These are phyloP conservation scores for Collybia mongolica DNA, from an alignment of 768 basidiomycete genomes.

Conservation along the genomic window DNA sequence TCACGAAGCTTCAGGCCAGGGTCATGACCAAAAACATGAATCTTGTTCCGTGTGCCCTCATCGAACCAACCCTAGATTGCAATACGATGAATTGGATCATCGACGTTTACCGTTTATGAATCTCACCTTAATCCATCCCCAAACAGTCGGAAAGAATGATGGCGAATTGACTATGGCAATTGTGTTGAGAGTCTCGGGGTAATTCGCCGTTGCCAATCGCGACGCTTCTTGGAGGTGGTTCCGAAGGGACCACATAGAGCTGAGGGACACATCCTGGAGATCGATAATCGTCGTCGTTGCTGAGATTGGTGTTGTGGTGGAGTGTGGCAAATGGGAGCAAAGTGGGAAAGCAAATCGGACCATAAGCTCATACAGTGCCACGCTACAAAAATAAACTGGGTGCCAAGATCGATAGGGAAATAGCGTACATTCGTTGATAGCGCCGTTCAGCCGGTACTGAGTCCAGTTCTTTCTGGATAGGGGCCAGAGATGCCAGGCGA, in stretches of 20 bases:
- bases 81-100: not conserved
- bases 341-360: conserved; percentile 60
- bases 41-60: conserved; percentile 73
- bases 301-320: conserved; percentile 52
- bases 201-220: conserved; percentile 72
- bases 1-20: conserved; percentile 50
- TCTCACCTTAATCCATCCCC: conserved; percentile 81
- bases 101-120: not conserved
- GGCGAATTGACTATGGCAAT: conserved; percentile 79
- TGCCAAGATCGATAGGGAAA: not conserved
- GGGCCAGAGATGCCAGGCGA: conserved; percentile 58
- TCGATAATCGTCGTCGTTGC: conserved; percentile 72
- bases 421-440: conserved; percentile 68
- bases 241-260: conserved; percentile 68
- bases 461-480: conserved; percentile 60
- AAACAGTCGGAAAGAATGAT: conserved; percentile 78
- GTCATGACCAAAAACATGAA: conserved; percentile 68
- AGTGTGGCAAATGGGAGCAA: conserved; percentile 60
- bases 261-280: conserved; percentile 58
- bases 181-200: conserved; percentile 73
- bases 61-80: conserved; percentile 71
- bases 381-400: conserved; percentile 30
- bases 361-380: conserved; percentile 70
- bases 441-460: conserved; percentile 51
- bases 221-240: conserved; percentile 75